phyloP scores from a whole-genome alignment of 805 yeast species.

The Monosporozyma aquatica region DNA sequence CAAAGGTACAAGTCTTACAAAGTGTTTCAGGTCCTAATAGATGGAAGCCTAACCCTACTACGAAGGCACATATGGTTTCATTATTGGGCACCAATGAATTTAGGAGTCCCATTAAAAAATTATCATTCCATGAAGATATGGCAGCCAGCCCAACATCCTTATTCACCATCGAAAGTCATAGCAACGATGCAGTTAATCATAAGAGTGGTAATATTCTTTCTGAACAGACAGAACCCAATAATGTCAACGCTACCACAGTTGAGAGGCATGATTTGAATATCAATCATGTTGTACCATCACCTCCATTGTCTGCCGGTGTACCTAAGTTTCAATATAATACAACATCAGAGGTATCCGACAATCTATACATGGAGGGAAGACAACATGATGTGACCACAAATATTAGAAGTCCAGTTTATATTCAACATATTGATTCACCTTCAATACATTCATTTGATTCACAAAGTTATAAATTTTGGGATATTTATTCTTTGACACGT shows the following conservation, averaged over 20 bases:
- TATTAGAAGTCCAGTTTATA: background rate
- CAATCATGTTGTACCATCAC: no score
- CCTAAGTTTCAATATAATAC: constrained; percentile 1
- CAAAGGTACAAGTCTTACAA: constrained; percentile 8
- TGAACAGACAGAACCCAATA: background rate
- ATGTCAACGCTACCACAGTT: no score
- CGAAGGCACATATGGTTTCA: background rate
- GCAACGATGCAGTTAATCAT: background rate
- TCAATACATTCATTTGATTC: constrained; percentile 23
- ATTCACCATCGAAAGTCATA: background rate
- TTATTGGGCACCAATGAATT: constrained; percentile 4
- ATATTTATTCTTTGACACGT: constrained; percentile 20
- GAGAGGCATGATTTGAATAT: no score
- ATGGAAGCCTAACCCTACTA: constrained; percentile 6
- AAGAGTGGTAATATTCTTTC: background rate
- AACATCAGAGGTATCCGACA: background rate
- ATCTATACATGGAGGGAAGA: no score
- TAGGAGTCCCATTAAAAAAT: constrained; percentile 1
- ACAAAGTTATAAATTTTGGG: constrained; percentile 9
- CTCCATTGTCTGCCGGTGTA: constrained; percentile 1
- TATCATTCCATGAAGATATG: constrained; percentile 3
- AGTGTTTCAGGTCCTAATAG: constrained; percentile 7
- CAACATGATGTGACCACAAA: no score
- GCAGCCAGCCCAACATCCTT: background rate
- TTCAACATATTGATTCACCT: constrained; percentile 5